These are phyloP conservation scores for Ceratobasidium sp. DNA, from an alignment of 1,284 basidiomycete species.

Conservation along the genomic window DNA sequence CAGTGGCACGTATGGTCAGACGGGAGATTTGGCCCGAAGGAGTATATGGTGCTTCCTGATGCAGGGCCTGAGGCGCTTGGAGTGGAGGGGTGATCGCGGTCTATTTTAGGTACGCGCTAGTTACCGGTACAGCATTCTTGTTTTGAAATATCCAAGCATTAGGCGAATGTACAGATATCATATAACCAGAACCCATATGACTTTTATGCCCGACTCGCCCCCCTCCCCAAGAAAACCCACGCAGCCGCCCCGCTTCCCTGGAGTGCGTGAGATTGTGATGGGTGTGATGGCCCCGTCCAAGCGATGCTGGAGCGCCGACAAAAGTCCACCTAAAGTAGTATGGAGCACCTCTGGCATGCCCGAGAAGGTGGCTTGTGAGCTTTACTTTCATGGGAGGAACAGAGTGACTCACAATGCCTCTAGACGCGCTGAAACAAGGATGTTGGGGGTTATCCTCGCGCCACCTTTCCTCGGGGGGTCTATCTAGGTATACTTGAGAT, in stretches of 20 bases:
- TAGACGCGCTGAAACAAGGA: not conserved
- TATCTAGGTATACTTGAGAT: not conserved
- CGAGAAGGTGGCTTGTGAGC: not conserved
- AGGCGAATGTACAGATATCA: not conserved
- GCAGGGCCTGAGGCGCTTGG: not conserved
- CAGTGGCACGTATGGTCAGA: slow-evolving; percentile 23
- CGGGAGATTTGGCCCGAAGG: slow-evolving; percentile 1
- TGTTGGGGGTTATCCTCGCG: not conserved
- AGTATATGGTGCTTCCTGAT: not conserved
- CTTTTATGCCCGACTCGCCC: too few relatives aligned
- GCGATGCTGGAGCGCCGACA: not conserved
- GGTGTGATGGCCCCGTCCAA: too few relatives aligned
- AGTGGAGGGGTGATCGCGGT: not conserved
- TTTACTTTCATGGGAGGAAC: not conserved
- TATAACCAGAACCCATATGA: not conserved
- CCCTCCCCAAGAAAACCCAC: too few relatives aligned
- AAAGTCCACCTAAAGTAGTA: not conserved
- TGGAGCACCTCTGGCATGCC: not conserved
- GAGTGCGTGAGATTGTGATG: too few relatives aligned
- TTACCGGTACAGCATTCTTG: not conserved
- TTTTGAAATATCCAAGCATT: not conserved
- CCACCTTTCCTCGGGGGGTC: not conserved
- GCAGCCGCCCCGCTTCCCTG: too few relatives aligned
- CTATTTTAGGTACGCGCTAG: too few relatives aligned
- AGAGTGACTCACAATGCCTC: not conserved